phyloP scores from a whole-genome alignment of 2,329 filamentous ascomycete genomes.

The Penicillium sp. region DNA sequence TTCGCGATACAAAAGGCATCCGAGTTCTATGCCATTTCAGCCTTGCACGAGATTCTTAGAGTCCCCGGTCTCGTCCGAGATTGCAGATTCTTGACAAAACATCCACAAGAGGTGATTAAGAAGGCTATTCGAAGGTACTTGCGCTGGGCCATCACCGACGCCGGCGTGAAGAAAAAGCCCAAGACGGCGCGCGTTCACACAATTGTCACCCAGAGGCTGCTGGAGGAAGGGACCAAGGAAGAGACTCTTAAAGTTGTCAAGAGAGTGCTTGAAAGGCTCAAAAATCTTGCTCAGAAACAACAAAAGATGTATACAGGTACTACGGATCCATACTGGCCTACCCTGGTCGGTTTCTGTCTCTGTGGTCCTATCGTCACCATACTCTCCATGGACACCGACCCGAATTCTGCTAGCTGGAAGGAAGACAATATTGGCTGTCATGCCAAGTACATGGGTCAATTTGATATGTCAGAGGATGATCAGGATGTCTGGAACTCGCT shows the following conservation, averaged over 20 bases:
- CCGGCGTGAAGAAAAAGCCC: conserved; percentile 45
- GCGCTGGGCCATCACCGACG: conserved; percentile 61
- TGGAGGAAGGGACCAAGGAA: conserved; percentile 34
- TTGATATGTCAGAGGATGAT: conserved; percentile 59
- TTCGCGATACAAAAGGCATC: conserved; percentile 51
- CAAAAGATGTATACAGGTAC: conserved; percentile 35
- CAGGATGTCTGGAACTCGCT: conserved; percentile 68
- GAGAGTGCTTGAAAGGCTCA: conserved; percentile 53
- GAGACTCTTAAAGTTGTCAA: conserved; percentile 49
- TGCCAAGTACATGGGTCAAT: conserved; percentile 54
- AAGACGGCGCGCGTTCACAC: conserved; percentile 53
- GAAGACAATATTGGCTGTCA: conserved; percentile 27
- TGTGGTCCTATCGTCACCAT: conserved; percentile 60
- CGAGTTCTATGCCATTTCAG: conserved; percentile 59
- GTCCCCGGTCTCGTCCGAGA: conserved; percentile 61
- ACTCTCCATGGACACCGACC: conserved; percentile 56
- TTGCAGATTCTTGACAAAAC: conserved; percentile 47
- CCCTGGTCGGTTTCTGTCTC: conserved; percentile 62
- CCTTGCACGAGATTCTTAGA: conserved; percentile 57
- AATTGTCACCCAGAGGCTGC: conserved; percentile 48
- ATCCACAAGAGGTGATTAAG: conserved; percentile 46
- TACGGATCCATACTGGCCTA: conserved; percentile 45
- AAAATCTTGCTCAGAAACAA: conserved; percentile 52
- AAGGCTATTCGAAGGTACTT: conserved; percentile 56
- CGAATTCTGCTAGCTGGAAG: conserved; percentile 28